Evolutionary conservation across 2,329 filamentous ascomycete genomes (phyloP), one percentile per base, ranked within the genome.

Genomic region (Penicillium sp.): DNA sequence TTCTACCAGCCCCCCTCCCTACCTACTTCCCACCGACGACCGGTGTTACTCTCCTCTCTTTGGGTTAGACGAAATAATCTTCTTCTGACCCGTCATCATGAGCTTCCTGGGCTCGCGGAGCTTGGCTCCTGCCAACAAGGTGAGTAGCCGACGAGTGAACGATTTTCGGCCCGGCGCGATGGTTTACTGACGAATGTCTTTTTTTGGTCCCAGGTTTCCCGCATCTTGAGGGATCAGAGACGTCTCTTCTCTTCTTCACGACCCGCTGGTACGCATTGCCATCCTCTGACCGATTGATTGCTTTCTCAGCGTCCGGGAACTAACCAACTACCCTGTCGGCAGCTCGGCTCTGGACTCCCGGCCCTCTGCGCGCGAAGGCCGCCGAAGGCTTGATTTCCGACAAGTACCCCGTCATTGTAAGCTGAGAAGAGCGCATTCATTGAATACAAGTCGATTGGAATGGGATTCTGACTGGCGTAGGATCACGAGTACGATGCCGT

Each of bases 401-500:
- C 80, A 95, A 97, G 82, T 98, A 99, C 80, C 91, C 93, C 55
- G 91, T 99, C 73, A 93, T 99, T 79, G 91, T 92, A 87, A 80
- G 90, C 85, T 70, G 40, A 57, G 12, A 59, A 45, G 13, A n/a
- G 42, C 53, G 50, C 13, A 33, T 26, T 22, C 24, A 28, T 54
- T 17, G 12, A 30, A 30, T 26, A 35, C 37, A 59, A 30, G 2
- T 28, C 5, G 19, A 59, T 50, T 30, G 53, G 28, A 13, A 24
- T 53, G n/a, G 54, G 50, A 51, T 55, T 70, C 68, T 71, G 64
- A 72, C 69, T 60, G 51, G 60, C 65, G 30, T 75, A 93, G 88
- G 95, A 98, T 80, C 95, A 99, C 82, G 93, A 98, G 82, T 98
- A 97, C 82, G 95, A 98, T 90, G 94, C 94, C 65, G 85, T 99